These are phyloP conservation scores for Ustilago cynodontis DNA, from an alignment of 1,284 basidiomycete genomes.

Conservation along the genomic window DNA sequence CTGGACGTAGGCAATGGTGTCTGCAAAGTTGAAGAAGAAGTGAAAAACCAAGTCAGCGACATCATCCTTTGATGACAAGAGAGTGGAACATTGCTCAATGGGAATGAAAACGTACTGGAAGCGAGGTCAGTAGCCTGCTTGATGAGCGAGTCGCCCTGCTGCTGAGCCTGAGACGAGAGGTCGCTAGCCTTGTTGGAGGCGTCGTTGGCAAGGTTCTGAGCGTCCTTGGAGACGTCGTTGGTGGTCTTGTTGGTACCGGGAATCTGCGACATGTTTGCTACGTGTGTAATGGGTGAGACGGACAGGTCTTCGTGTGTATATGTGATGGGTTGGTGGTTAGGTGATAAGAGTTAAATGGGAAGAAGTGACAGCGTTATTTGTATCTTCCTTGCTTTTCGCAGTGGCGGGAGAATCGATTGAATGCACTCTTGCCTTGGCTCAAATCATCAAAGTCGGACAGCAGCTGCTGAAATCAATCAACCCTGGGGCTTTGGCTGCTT, in stretches of 20 bases:
- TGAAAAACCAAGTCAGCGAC: not conserved
- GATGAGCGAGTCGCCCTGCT: constrained; percentile 43
- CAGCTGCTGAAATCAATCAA: not conserved
- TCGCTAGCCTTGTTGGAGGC: constrained; percentile 48
- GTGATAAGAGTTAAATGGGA: not conserved
- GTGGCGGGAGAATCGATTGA: constrained; percentile 1
- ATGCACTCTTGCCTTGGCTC: not conserved
- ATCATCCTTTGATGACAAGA: too few relatives aligned
- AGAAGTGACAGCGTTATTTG: constrained; percentile 9
- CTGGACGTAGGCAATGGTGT: constrained; percentile 55
- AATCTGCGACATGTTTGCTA: constrained; percentile 43
- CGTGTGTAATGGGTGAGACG: not conserved
- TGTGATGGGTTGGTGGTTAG: not conserved
- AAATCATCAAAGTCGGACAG: not conserved
- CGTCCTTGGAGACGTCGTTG: constrained; percentile 49
- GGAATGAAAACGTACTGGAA: constrained; percentile 35
- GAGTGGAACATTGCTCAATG: not conserved
- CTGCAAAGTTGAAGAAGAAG: constrained; percentile 10
- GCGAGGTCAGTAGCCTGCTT: constrained; percentile 53
- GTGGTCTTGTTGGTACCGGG: constrained; percentile 54
- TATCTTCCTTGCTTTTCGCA: constrained; percentile 1
- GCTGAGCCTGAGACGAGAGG: constrained; percentile 37
- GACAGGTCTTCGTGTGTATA: not conserved
- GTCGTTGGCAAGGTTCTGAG: constrained; percentile 48
- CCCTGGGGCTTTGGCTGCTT: not conserved